These are phyloP conservation scores for Backusella tarrabulga DNA, from an alignment of 192 early-diverging fungal species.

Conservation along the genomic window DNA sequence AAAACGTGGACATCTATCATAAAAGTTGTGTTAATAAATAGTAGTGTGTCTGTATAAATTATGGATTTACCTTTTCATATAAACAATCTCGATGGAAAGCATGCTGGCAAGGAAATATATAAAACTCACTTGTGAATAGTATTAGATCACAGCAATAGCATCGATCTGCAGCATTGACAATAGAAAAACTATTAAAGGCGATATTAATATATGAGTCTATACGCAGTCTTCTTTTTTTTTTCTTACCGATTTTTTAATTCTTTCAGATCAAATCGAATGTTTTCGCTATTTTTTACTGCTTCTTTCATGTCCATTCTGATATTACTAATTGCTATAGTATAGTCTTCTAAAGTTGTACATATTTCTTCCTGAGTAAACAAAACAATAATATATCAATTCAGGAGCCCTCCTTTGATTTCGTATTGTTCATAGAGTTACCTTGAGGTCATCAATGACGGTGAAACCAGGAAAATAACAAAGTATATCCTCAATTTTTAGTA, in stretches of 20 bases:
- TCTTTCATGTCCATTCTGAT: constrained; percentile 95
- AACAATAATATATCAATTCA: neutral
- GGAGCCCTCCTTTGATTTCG: neutral
- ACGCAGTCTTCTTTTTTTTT: neutral
- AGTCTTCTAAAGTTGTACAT: constrained; percentile 86
- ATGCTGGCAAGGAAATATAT: constrained; percentile 95
- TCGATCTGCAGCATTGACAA: constrained; percentile 65
- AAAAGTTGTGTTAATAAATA: neutral
- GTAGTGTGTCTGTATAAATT: neutral
- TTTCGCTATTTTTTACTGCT: constrained; percentile 86
- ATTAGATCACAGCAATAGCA: constrained; percentile 81
- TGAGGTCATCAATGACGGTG: constrained; percentile 95
- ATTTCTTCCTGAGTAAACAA: constrained; percentile 69
- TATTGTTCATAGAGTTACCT: constrained; percentile 37
- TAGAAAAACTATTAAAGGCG: constrained; percentile 48
- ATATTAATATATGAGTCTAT: neutral
- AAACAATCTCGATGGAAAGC: constrained; percentile 94
- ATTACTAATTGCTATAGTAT: constrained; percentile 85
- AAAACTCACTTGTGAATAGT: constrained; percentile 88
- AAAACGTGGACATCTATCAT: constrained; percentile 5
- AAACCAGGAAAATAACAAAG: constrained; percentile 98
- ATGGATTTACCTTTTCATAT: constrained; percentile 58
- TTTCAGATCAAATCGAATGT: constrained; percentile 88
- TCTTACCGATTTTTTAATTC: constrained; percentile 63
- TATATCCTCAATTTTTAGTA: constrained; percentile 94